These are phyloP conservation scores for Purshia tridentata DNA, from an alignment of 306 rosid genomes.

Conservation along the genomic window DNA sequence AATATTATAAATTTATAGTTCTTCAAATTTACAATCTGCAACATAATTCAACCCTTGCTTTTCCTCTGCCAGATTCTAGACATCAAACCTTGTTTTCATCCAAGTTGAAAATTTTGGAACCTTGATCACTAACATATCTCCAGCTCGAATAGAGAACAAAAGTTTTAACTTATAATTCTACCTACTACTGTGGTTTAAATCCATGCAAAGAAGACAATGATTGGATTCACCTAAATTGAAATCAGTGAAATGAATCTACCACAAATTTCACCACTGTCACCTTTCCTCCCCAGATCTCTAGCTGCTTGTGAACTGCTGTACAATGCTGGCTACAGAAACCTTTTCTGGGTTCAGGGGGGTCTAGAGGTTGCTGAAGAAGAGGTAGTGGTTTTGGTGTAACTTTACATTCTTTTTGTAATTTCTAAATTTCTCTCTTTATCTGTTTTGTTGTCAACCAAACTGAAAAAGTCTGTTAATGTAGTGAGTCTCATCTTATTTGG, in stretches of 20 bases:
- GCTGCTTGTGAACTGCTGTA: slow-evolving; percentile 89
- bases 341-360: slow-evolving; percentile 98
- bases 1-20: too few species aligned
- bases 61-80: not conserved
- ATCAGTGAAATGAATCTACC: slow-evolving; percentile 6
- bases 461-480: slow-evolving; percentile 19
- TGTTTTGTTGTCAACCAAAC: slow-evolving; percentile 19
- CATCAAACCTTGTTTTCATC: not conserved
- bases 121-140: slow-evolving; percentile 1
- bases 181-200: not conserved
- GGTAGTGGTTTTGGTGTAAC: slow-evolving; percentile 36
- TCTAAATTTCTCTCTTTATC: not conserved
- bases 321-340: slow-evolving; percentile 76
- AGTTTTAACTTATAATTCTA: not conserved
- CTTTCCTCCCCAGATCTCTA: slow-evolving; percentile 57
- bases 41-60: not conserved
- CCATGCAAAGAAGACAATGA: not conserved
- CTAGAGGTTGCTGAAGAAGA: slow-evolving; percentile 87
- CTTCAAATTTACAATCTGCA: too few species aligned
- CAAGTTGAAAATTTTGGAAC: not conserved
- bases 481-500: slow-evolving; percentile 29
- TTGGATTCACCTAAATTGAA: not conserved
- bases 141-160: slow-evolving; percentile 5
- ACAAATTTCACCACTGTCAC: not conserved
- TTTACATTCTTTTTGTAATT: slow-evolving; percentile 18